Percentiles rank a stretch among this genome's conserved stretches.
phyloP scores from a whole-genome alignment of 2,329 filamentous ascomycete genomes.

The Cryphonectria nitschkei region DNA sequence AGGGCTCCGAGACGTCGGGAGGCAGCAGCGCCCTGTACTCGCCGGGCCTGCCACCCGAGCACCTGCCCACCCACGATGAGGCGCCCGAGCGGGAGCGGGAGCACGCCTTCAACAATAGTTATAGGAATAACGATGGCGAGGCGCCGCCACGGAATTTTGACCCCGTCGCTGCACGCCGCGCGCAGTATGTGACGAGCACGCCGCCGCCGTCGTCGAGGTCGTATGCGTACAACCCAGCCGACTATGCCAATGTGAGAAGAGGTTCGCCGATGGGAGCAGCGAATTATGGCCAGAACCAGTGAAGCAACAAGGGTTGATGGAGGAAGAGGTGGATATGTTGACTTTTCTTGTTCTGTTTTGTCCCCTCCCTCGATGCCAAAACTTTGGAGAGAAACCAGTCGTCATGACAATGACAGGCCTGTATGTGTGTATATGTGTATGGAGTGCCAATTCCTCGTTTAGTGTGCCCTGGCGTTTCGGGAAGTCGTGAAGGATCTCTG shows the following conservation, averaged over 20 bases:
- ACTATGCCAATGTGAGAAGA: constrained; percentile 38
- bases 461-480: background rate
- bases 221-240: constrained; percentile 45
- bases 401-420: background rate
- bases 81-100: constrained; percentile 50
- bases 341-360: background rate
- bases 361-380: background rate
- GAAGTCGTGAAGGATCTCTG: background rate
- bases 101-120: constrained; percentile 33
- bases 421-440: background rate
- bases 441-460: background rate
- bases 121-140: constrained; percentile 28
- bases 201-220: constrained; percentile 31
- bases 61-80: constrained; percentile 53
- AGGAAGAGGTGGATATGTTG: background rate
- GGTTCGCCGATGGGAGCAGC: constrained; percentile 5
- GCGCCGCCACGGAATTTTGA: constrained; percentile 36
- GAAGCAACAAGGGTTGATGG: background rate
- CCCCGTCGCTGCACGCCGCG: constrained; percentile 14
- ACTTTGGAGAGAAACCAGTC: background rate
- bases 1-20: constrained; percentile 37
- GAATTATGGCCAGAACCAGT: constrained; percentile 20
- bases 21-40: constrained; percentile 40
- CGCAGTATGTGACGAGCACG: constrained; percentile 18
- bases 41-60: constrained; percentile 43